These are phyloP conservation scores for Cenchrus americanus DNA, from an alignment of 176 grass and related monocot species.

Conservation along the genomic window DNA sequence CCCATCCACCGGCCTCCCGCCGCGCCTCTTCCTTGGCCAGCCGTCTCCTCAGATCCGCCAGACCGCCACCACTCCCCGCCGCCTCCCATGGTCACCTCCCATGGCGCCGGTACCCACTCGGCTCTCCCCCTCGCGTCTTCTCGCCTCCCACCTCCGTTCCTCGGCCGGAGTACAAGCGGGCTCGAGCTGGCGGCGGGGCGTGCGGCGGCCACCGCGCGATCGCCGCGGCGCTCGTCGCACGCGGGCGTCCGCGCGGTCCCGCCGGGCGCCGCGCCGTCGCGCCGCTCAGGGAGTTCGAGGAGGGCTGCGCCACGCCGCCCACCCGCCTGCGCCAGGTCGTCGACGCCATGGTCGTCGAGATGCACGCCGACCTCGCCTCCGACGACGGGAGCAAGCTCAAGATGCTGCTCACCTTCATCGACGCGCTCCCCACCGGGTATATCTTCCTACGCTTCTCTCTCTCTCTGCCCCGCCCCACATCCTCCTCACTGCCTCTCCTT, in stretches of 20 bases:
- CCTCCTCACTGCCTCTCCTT: not conserved
- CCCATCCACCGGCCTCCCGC: too few species aligned
- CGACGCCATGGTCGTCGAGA: conserved; percentile 88
- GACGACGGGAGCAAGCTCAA: conserved; percentile 90
- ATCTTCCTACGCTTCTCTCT: too few species aligned
- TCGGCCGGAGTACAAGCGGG: too few species aligned
- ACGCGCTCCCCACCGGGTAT: conserved; percentile 72
- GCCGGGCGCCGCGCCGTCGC: conserved; percentile 58
- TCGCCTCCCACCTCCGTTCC: too few species aligned
- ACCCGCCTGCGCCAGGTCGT: conserved; percentile 69
- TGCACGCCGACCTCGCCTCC: conserved; percentile 72
- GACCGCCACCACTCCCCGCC: too few species aligned
- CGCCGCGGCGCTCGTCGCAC: conserved; percentile 63
- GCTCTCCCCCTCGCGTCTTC: too few species aligned
- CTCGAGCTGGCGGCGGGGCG: conserved; percentile 66
- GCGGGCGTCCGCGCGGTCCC: conserved; percentile 53
- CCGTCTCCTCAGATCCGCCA: too few species aligned
- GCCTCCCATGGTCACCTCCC: too few species aligned
- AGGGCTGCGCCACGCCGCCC: conserved; percentile 64
- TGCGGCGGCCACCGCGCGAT: conserved; percentile 69
- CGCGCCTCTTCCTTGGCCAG: too few species aligned
- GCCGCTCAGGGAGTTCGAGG: conserved; percentile 70
- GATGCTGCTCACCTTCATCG: conserved; percentile 84
- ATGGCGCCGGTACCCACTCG: too few species aligned
- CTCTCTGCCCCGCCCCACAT: too few species aligned